phyloP scores from a whole-genome alignment of 352 stramenopile species.

The Pythium plurisporium region DNA sequence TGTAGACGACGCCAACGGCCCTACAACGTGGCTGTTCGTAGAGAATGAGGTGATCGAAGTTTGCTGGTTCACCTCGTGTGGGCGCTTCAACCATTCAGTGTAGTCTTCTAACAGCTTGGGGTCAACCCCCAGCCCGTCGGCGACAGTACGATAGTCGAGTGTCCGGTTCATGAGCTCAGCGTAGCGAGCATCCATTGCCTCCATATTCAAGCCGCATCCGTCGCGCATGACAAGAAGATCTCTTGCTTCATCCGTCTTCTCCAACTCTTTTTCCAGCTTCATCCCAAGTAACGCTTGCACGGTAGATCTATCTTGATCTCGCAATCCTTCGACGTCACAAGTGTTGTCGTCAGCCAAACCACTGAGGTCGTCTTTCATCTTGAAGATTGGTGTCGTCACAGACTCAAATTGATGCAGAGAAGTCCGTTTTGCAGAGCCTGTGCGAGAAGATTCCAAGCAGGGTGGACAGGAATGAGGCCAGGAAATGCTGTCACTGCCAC shows the following conservation, averaged over 20 bases:
- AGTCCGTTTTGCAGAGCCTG: not conserved
- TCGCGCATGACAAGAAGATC: constrained; percentile 7
- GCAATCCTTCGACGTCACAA: not conserved
- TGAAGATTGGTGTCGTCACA: constrained; percentile 25
- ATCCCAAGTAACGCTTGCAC: not conserved
- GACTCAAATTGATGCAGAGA: not conserved
- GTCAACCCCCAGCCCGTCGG: constrained; percentile 19
- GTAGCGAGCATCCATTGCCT: constrained; percentile 15
- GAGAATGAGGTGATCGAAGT: not conserved
- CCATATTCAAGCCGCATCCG: not conserved
- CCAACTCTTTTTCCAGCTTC: constrained; percentile 15
- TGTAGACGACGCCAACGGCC: not conserved
- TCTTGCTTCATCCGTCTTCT: constrained; percentile 10
- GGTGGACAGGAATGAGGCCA: constrained; percentile 18
- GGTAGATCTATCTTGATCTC: not conserved
- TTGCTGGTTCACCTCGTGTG: constrained; percentile 23
- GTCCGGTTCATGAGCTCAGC: constrained; percentile 23
- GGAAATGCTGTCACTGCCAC: constrained; percentile 33
- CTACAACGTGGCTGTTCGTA: not conserved
- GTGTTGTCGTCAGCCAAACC: not conserved
- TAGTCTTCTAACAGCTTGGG: constrained; percentile 20
- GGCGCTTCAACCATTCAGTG: constrained; percentile 21
- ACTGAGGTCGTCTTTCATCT: constrained; percentile 8
- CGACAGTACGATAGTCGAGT: constrained; percentile 20
- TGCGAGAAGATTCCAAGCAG: constrained; percentile 38